Conservation (phyloP, 306 rosid species). For the Cercis canadensis region DNA sequence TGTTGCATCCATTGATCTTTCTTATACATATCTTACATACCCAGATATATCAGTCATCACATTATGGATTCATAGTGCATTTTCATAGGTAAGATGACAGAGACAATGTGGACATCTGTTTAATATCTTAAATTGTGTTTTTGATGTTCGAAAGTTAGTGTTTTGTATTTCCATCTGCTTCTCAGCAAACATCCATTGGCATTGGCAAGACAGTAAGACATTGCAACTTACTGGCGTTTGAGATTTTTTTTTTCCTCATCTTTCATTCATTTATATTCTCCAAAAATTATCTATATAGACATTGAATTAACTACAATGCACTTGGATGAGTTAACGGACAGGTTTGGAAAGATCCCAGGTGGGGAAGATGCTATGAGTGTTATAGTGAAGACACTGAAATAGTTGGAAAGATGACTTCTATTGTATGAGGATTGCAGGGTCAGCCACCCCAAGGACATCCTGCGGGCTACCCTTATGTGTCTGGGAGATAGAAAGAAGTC, state of each 20-base stretch:
- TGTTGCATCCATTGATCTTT: neutral
- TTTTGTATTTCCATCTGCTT: too few relatives aligned
- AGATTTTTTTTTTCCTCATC: neutral
- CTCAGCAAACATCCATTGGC: too few relatives aligned
- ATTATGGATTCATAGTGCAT: neutral
- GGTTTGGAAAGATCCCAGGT: conserved; percentile 91
- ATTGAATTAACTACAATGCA: conserved; percentile 25
- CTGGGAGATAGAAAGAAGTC: conserved; percentile 63
- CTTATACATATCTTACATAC: conserved; percentile 1
- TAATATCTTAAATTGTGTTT: too few relatives aligned
- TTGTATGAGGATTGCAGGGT: conserved; percentile 87
- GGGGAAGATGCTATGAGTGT: conserved; percentile 90
- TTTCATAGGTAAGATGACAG: neutral
- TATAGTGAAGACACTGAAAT: conserved; percentile 81
- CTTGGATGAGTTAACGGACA: conserved; percentile 34
- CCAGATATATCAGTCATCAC: neutral
- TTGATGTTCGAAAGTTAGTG: too few relatives aligned
- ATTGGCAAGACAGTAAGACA: neutral
- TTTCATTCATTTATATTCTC: neutral
- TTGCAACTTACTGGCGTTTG: too few relatives aligned
- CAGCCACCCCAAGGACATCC: conserved; percentile 69
- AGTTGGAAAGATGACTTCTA: conserved; percentile 80
- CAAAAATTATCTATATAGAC: conserved; percentile 3
- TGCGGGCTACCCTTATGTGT: conserved; percentile 78
- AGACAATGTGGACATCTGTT: too few relatives aligned